These are phyloP conservation scores for Trypanosoma platydactyli DNA, from an alignment of 208 protist species.

Conservation along the genomic window DNA sequence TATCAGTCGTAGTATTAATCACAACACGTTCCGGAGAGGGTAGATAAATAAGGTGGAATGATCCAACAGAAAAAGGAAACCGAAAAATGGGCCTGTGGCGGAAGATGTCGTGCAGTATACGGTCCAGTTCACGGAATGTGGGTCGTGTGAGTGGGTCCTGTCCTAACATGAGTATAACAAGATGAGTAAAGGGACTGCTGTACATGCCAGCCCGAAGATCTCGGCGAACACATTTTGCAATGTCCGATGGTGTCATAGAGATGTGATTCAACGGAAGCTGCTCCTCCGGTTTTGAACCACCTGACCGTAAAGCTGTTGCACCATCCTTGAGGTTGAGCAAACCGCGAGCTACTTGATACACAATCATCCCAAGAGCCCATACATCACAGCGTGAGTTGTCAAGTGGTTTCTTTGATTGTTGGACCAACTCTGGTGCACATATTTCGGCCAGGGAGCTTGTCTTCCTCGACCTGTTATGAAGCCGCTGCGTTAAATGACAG, in stretches of 20 bases:
- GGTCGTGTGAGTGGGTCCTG: conserved; percentile 66
- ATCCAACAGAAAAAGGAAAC: conserved; percentile 75
- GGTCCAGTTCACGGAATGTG: conserved; percentile 37
- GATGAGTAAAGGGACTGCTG: conserved; percentile 39
- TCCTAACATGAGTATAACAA: conserved; percentile 61
- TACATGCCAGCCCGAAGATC: conserved; percentile 53
- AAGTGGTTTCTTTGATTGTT: neutral
- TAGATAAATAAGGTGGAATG: conserved; percentile 56
- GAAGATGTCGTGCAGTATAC: conserved; percentile 59
- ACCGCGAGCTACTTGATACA: conserved; percentile 49
- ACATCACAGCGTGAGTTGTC: conserved; percentile 35
- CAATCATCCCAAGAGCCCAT: conserved; percentile 60
- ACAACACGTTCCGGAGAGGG: conserved; percentile 32
- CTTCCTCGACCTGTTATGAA: neutral
- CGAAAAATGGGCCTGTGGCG: conserved; percentile 54
- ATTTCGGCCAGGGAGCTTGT: neutral
- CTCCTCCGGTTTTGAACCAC: neutral
- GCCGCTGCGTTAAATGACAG: neutral
- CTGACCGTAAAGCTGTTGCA: neutral
- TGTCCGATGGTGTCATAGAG: conserved; percentile 42
- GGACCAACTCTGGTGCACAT: conserved; percentile 16
- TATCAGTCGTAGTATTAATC: conserved; percentile 44
- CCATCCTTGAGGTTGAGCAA: conserved; percentile 18
- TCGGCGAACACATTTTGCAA: conserved; percentile 41
- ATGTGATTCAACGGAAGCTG: conserved; percentile 60